Evolutionary conservation across 495 filamentous ascomycete species (phyloP).

Genomic region (Cryomyces minteri): DNA sequence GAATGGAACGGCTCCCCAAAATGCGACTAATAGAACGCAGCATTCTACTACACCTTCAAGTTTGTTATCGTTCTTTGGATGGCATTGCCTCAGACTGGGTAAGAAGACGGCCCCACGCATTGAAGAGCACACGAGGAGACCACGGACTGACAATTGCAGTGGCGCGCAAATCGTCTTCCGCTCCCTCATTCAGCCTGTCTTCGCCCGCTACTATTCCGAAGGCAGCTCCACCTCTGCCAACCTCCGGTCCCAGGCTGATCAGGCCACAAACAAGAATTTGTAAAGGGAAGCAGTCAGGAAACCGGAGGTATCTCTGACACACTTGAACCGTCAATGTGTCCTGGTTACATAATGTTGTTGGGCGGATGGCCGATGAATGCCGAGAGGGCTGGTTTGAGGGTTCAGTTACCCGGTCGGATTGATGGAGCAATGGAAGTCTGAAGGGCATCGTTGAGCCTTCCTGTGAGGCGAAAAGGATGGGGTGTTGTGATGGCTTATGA

Average conservation of each 20-base stretch:
- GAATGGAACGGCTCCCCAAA: neutral
- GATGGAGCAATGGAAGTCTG: too few relatives aligned
- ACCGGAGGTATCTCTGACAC: neutral
- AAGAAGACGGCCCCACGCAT: constrained; percentile 16
- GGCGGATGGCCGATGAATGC: too few relatives aligned
- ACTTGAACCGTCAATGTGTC: too few relatives aligned
- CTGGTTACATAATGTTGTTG: too few relatives aligned
- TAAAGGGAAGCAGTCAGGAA: neutral
- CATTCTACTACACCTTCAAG: constrained; percentile 99
- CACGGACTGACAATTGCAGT: constrained; percentile 25
- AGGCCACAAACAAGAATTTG: constrained; percentile 29
- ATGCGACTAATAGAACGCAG: constrained; percentile 14
- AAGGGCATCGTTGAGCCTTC: too few relatives aligned
- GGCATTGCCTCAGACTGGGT: constrained; percentile 84
- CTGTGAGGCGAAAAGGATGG: too few relatives aligned
- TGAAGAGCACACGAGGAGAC: constrained; percentile 10
- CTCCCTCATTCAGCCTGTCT: constrained; percentile 79
- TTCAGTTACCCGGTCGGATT: too few relatives aligned
- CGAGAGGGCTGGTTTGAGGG: too few relatives aligned
- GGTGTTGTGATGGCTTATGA: too few relatives aligned
- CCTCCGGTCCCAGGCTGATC: constrained; percentile 80
- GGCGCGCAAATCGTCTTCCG: constrained; percentile 94
- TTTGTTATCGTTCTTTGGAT: constrained; percentile 94
- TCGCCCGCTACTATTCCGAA: constrained; percentile 73
- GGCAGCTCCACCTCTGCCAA: constrained; percentile 62